Base-by-base conservation (phyloP, 306 rosid species). In the Vigna mungo region DNA sequence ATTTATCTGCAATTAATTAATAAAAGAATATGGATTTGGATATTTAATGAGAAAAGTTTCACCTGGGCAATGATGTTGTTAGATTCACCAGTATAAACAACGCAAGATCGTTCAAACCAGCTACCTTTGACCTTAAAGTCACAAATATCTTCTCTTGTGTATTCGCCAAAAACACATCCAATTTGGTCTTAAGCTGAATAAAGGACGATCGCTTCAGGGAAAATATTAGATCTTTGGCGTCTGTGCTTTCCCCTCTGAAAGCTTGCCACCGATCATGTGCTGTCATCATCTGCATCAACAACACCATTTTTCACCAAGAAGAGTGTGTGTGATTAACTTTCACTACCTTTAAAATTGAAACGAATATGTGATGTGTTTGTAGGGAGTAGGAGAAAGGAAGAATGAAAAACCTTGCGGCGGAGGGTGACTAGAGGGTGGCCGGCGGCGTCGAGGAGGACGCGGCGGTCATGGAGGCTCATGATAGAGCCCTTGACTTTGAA, bases 81-180 rank as follows among this genome's bases (percentile, higher is more conserved):
- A 23, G 88, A 85, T 74, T 85, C 84, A 41, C 89, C 91, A 1
- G 91, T 91, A 78, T 89, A 82, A 34, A 89, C 59, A 41, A 8
- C 43, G 18, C 89, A 89, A 17, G 91, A 89, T 46, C 85, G 84
- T 17, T 85, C 87, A 0, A 53, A 14, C 91, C 91, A 87, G 54
- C 84, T 87, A 44, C 89, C 89, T 71, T 85, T 82, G 48, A 89
- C 72, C 81, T 64, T 84, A 76, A 77, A 89, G 64, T 89, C 93
- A 80, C 87, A 86, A 23, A 71, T 84, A 23, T 84, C 9, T 72
- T 89, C 84, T n/a, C 4, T 55, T 0, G 66, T 84, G 74, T 87
- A 41, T 15, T 25, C 48, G 86, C 88, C 65, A 85, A 66, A 80
- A 82, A 89, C 64, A 87, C 90, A 63, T 87, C 72, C 41, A 85